Evolutionary conservation across 2,329 filamentous ascomycete genomes (phyloP).

Genomic region (Ophiostoma himal-ulmi): DNA sequence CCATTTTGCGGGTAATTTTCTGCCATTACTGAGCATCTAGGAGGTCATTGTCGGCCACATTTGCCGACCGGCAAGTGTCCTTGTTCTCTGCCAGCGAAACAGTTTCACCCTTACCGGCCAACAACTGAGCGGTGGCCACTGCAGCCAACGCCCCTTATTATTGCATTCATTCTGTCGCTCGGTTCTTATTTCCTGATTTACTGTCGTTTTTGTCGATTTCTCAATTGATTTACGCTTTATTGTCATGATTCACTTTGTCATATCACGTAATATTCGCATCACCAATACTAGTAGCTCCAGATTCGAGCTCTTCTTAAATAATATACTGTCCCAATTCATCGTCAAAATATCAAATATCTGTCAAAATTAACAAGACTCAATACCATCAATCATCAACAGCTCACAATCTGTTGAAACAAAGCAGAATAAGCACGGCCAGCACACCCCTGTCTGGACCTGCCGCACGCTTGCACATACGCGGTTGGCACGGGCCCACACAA

Average conservation of each 20-base stretch:
- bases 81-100: slow-evolving; percentile 7
- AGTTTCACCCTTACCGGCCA: background rate
- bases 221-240: background rate
- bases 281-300: too few species aligned
- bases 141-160: background rate
- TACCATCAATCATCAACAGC: slow-evolving; percentile 7
- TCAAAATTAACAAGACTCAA: background rate
- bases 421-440: slow-evolving; percentile 2
- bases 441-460: slow-evolving; percentile 26
- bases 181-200: background rate
- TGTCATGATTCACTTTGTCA: background rate
- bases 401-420: slow-evolving; percentile 1
- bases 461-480: slow-evolving; percentile 28
- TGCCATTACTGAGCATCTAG: background rate
- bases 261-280: background rate
- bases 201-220: background rate
- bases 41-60: background rate
- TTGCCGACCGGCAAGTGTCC: background rate
- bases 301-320: too few species aligned
- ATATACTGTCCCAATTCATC: background rate
- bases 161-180: background rate
- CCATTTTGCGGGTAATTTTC: background rate
- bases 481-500: slow-evolving; percentile 28
- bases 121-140: too few species aligned
- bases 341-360: background rate